Percentiles rank a stretch among this genome's conserved stretches.
phyloP scores from a whole-genome alignment of 768 basidiomycete genomes.

The Podaxis sp. region DNA sequence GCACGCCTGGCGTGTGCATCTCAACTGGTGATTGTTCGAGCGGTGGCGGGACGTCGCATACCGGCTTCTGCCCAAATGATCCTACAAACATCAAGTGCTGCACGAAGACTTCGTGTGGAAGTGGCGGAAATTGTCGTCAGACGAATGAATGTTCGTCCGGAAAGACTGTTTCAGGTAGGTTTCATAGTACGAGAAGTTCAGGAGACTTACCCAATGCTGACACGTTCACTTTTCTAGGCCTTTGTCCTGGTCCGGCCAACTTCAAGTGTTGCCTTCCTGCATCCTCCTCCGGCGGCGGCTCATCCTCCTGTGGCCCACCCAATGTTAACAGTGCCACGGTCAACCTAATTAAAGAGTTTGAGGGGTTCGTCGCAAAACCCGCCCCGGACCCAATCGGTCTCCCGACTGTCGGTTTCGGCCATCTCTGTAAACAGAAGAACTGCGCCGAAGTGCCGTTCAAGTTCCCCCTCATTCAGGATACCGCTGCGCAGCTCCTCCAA shows the following conservation, averaged over 20 bases:
- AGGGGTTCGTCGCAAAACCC: constrained; percentile 30
- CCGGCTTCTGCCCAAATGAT: constrained; percentile 26
- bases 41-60: constrained; percentile 20
- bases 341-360: constrained; percentile 28
- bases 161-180: constrained; percentile 21
- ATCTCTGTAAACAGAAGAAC: constrained; percentile 23
- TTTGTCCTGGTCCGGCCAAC: constrained; percentile 26
- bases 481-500: constrained; percentile 27
- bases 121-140: constrained; percentile 25
- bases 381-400: constrained; percentile 33
- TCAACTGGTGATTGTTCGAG: constrained; percentile 20
- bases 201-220: too few species aligned
- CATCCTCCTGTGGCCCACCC: constrained; percentile 17
- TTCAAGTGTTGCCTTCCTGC: constrained; percentile 28
- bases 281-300: not conserved
- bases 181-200: too few species aligned
- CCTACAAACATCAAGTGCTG: constrained; percentile 25
- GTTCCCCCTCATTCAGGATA: constrained; percentile 30
- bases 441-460: constrained; percentile 26
- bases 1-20: constrained; percentile 26
- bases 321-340: constrained; percentile 26
- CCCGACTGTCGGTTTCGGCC: constrained; percentile 33
- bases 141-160: constrained; percentile 21
- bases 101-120: constrained; percentile 23
- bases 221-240: constrained; percentile 17